Conservation (phyloP, 768 basidiomycete species). For the Arthromyces matolae region DNA sequence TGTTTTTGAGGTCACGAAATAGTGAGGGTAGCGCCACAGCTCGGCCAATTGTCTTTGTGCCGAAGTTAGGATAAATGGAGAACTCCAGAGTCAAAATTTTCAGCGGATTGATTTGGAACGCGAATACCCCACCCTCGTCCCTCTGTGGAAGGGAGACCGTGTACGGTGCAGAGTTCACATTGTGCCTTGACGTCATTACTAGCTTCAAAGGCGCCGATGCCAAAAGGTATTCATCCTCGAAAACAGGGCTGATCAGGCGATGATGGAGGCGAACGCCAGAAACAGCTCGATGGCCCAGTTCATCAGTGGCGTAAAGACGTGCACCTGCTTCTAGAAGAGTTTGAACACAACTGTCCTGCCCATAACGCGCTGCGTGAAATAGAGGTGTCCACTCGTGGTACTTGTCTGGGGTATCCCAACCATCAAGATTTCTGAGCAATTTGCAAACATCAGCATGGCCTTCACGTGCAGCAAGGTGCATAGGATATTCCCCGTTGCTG, state of each 20-base stretch:
- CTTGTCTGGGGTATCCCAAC: slow-evolving; percentile 88
- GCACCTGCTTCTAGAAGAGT: slow-evolving; percentile 80
- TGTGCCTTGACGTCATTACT: slow-evolving; percentile 88
- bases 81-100: slow-evolving; percentile 80
- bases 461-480: slow-evolving; percentile 91
- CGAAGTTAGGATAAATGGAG: slow-evolving; percentile 95
- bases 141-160: slow-evolving; percentile 82
- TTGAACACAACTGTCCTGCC: slow-evolving; percentile 67
- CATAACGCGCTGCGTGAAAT: slow-evolving; percentile 90
- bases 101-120: slow-evolving; percentile 81
- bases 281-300: slow-evolving; percentile 77
- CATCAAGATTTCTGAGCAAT: slow-evolving; percentile 68
- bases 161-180: slow-evolving; percentile 84
- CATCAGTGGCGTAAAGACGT: slow-evolving; percentile 74
- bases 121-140: slow-evolving; percentile 67
- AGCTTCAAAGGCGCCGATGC: slow-evolving; percentile 86
- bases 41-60: slow-evolving; percentile 92
- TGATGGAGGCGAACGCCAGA: slow-evolving; percentile 66
- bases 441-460: slow-evolving; percentile 86
- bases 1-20: slow-evolving; percentile 55
- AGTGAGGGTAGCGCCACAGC: slow-evolving; percentile 80
- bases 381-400: slow-evolving; percentile 98
- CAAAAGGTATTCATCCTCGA: slow-evolving; percentile 62
- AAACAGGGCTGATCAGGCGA: slow-evolving; percentile 66
- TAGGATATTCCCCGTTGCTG: slow-evolving; percentile 94